phyloP scores from a whole-genome alignment of 1,284 basidiomycete genomes.

The Pyrrhoderma lamaoense region DNA sequence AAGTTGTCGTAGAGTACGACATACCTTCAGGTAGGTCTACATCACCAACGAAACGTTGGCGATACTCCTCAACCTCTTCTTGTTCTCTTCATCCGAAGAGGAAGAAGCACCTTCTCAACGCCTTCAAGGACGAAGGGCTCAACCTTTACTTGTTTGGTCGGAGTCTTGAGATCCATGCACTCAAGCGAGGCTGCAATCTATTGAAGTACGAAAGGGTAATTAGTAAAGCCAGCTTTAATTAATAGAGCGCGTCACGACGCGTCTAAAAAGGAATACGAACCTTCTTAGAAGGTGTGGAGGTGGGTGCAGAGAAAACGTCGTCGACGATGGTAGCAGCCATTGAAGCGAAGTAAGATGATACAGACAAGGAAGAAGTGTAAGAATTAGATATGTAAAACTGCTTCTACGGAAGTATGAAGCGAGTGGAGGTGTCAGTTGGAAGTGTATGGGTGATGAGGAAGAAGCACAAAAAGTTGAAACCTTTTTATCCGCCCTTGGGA shows the following conservation, averaged over 20 bases:
- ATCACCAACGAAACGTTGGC: slow-evolving; percentile 23
- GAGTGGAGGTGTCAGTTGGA: slow-evolving; percentile 5
- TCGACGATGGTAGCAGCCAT: slow-evolving; percentile 16
- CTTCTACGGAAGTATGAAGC: not conserved
- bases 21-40: slow-evolving; percentile 24
- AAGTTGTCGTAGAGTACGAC: not conserved
- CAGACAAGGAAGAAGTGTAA: not conserved
- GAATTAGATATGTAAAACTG: not conserved
- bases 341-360: slow-evolving; percentile 1
- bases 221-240: not conserved
- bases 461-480: not conserved
- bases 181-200: slow-evolving; percentile 17
- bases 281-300: slow-evolving; percentile 20
- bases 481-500: slow-evolving; percentile 1
- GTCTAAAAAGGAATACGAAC: slow-evolving; percentile 5
- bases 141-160: slow-evolving; percentile 10
- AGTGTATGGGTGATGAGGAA: not conserved
- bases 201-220: not conserved
- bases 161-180: slow-evolving; percentile 15
- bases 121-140: slow-evolving; percentile 12
- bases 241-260: slow-evolving; percentile 5
- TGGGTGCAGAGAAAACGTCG: slow-evolving; percentile 18
- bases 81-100: slow-evolving; percentile 25
- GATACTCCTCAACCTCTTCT: slow-evolving; percentile 20
- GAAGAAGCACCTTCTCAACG: slow-evolving; percentile 10